Evolutionary conservation across 352 stramenopile genomes (phyloP), one percentile per base, ranked within the genome.

Genomic region (Globisporangium recalcitrans): DNA sequence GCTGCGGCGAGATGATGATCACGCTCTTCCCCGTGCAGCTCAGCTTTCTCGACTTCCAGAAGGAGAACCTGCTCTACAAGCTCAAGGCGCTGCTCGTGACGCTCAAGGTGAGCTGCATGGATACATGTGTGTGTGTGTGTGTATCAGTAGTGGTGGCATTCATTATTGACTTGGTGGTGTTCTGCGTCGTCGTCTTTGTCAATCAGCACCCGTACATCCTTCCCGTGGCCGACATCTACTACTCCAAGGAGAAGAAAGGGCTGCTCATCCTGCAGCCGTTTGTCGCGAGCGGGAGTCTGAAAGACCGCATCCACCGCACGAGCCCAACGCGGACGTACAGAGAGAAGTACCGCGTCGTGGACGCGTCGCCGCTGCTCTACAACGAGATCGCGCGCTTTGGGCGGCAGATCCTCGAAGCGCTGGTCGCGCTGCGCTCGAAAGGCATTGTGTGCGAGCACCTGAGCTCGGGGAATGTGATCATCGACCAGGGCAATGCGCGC

Each of bases 1-100:
- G 52, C 8, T 80, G 74, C 40, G 72, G 69, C 14, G 70, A 88
- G 57, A 78, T 89, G 74, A 40, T 93, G 22, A 69, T 93, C 52
- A 73, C 75, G 44, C 62, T 93, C 24, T 65, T 93, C 32, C 80
- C 81, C 3, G 65, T 67, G 29, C 62, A 81, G 57, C 67, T 77
- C 52, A 88, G 78, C 66, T 71, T 89, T 16, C 59, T 92, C 24
- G 73, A 87, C 67, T 77, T 87, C 16, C 65, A 77, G 14, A 85
- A 83, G 56, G 74, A 87, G 19, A 74, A 67, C 61, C 71, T 69
- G 8, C 64, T 85, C 10, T 91, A 93, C 67, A 82, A 80, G 47
- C 74, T 93, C 55, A 93, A 93, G 62, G 67, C 80, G 22, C 63
- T 93, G 57, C 75, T 93, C 10, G 84, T 93, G 5, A 88, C 84